Base-by-base conservation (phyloP, 208 protist species). In the Kentomonas sorsogonicus region DNA sequence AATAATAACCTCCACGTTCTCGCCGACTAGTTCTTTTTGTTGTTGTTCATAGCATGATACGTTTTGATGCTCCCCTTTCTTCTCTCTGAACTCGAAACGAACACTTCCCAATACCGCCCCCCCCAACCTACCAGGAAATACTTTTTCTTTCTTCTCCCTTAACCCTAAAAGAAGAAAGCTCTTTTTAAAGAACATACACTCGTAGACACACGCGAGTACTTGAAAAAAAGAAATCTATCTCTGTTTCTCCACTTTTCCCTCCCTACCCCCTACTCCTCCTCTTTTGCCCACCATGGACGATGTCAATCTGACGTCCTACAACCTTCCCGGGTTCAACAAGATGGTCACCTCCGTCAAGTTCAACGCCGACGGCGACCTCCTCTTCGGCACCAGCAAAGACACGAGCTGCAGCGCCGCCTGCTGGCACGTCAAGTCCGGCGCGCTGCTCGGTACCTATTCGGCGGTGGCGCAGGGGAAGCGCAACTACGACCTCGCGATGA, bases 311-410 rank as follows among this genome's bases (percentile, higher is more conserved):
- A 41, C 16, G 11, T 41, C 11, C 11, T 41, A 41, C 16, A 48
- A 27, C 16, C 6, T 48, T 13, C 84, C 93, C 58, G 92, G 86
- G 51, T 89, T 96, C 67, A 96, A 84, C 74, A 92, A 94, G 73
- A 72, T 77, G 45, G 86, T 97, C 29, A 88, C 85, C 34, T 85
- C 90, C 73, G 67, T 99, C 45, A 87, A 97, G 73, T 99, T 97
- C 77, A 99, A 98, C 80, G 66, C 78, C 59, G 97, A 99, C 30
- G 98, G 98, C 48, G 98, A 99, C 67, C 74, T 99, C 10, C 72
- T 99, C 23, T 99, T 99, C 70, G 95, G 94, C 20, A 81, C 86
- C 25, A 81, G 89, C 27, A 97, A 97, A 66, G 97, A 99, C 68
- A 82, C 85, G 23, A 72, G 80, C 31, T 85, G 89, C 27, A 87